Base-by-base conservation (phyloP, 176 grass and related monocot genomes). In the Aegilops bicornis region DNA sequence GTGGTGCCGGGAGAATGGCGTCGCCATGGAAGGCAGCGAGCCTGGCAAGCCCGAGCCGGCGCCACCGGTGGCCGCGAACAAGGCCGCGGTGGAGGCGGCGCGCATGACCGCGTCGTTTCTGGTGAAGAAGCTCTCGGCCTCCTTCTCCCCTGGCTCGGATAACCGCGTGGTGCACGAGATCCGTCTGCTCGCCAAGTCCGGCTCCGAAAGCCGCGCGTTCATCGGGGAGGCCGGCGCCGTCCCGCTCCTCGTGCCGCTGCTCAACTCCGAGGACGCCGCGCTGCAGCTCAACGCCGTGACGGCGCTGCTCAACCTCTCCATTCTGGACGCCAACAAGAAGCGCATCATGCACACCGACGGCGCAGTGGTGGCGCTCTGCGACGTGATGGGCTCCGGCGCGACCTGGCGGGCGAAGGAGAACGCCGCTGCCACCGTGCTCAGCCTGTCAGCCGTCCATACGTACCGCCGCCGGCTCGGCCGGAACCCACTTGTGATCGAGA, bases 91-190 rank as follows among this genome's bases (percentile, higher is more conserved):
- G 12, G 92, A 99, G 87, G 97, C 97, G 17, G 97, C 92, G 61
- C 88, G 92, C 22, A 96, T 99, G 97, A 99, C 90, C 27, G 97
- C 97, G 60, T 89, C 90, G 23, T 99, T 99, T 14, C 90, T 99
- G 4, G 97, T 99, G 43, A 80, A 91, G 87, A 94, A 96, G 71
- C 92, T 99, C 47, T 79, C 87, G 19, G 89, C 73, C 1, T 92
- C 94, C 0, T 83, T 90, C 68, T 93, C 92, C 20, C 33, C 80
- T 1, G 92, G 90, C 5, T 69, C 92, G 1, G 91, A 89, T 42
- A 88, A 88, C 87, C 89, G 92, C 20, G 89, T 99, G 42, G 97
- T 99, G 29, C 94, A 96, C 31, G 94, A 99, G 85, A 91, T 99
- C 68, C 97, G 94, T 50, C 92, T 81, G 85, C 90, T 99, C 40